phyloP scores from a whole-genome alignment of 2,329 filamentous ascomycete genomes.

The Cercospora brassicicola region DNA sequence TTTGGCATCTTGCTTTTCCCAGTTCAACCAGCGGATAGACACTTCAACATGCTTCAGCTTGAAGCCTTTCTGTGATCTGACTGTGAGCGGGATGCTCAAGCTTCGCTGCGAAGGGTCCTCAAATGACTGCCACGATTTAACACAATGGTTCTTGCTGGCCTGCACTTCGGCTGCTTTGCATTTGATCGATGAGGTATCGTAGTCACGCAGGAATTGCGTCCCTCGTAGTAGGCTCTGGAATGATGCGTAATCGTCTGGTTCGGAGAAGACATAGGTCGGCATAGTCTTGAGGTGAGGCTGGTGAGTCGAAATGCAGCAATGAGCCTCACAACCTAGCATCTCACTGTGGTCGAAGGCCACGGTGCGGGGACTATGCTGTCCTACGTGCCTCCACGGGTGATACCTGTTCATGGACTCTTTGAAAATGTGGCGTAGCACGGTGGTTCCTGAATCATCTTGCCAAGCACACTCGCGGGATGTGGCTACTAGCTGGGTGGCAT shows the following conservation, averaged over 20 bases:
- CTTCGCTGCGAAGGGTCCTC: neutral
- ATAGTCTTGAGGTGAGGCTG: neutral
- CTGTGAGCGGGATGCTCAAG: neutral
- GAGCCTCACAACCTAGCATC: neutral
- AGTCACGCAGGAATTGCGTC: neutral
- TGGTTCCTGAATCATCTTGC: neutral
- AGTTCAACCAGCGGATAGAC: neutral
- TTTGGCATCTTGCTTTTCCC: neutral
- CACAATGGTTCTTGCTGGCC: neutral
- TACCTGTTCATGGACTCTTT: neutral
- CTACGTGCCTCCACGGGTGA: neutral
- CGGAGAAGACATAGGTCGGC: neutral
- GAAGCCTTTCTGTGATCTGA: neutral
- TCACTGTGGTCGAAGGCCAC: neutral
- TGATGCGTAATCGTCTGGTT: neutral
- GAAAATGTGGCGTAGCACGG: neutral
- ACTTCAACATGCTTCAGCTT: neutral
- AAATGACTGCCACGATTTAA: constrained; percentile 2
- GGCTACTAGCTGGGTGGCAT: neutral
- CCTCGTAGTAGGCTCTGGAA: neutral
- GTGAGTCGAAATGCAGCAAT: neutral
- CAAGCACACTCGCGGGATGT: neutral
- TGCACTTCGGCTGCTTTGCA: neutral
- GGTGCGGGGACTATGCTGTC: neutral
- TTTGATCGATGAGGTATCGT: neutral